These are phyloP conservation scores for Gracilaria caudata DNA, from an alignment of 23 red algal species.

Conservation along the genomic window DNA sequence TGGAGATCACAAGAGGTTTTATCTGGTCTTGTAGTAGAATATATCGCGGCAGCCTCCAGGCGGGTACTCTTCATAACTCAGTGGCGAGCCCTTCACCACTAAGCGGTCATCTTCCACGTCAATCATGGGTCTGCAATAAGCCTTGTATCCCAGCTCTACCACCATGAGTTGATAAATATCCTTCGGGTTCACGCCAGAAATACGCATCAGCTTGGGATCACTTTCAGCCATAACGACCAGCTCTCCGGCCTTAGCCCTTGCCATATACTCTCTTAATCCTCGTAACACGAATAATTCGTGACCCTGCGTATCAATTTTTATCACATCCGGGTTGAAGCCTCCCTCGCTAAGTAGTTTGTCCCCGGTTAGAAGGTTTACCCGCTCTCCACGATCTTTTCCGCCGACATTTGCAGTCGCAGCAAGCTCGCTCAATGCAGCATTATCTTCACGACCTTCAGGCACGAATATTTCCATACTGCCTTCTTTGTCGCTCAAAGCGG, in stretches of 20 bases:
- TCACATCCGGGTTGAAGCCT: constrained; percentile 56
- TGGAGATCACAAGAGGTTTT: background rate
- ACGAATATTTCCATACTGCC: constrained; percentile 46
- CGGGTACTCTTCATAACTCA: constrained; percentile 30
- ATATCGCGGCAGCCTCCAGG: constrained; percentile 59
- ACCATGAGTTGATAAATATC: constrained; percentile 54
- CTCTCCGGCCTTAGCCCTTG: background rate
- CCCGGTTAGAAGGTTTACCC: constrained; percentile 18
- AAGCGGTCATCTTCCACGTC: constrained; percentile 40
- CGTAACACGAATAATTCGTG: constrained; percentile 49
- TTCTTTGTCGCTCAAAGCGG: constrained; percentile 32
- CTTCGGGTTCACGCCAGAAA: constrained; percentile 46
- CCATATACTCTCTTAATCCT: constrained; percentile 42
- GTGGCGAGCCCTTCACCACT: constrained; percentile 16
- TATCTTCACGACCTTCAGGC: constrained; percentile 36
- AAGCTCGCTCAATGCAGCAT: constrained; percentile 26
- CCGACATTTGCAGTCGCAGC: constrained; percentile 32
- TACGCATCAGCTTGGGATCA: constrained; percentile 48
- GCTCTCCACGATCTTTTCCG: constrained; percentile 23
- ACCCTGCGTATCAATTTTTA: constrained; percentile 56
- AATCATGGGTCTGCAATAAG: constrained; percentile 36
- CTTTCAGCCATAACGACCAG: constrained; percentile 50
- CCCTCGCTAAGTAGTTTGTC: constrained; percentile 33
- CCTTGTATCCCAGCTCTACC: constrained; percentile 34
- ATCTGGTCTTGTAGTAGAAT: constrained; percentile 45